Evolutionary conservation across 352 stramenopile genomes (phyloP).

Genomic region (Globisporangium irregulare): DNA sequence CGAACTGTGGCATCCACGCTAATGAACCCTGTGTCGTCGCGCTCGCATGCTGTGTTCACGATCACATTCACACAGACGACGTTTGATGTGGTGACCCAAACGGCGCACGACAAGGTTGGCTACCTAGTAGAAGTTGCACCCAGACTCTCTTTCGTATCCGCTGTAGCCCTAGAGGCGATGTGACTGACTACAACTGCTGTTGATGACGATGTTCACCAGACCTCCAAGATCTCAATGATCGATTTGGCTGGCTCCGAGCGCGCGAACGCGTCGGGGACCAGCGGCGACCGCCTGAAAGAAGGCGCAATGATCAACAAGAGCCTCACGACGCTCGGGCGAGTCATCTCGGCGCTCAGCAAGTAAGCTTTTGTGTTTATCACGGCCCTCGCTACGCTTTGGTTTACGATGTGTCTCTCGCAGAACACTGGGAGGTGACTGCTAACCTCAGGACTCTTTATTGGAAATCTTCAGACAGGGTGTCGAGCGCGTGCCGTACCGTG

Average conservation of each 20-base stretch:
- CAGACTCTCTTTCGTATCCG: not conserved
- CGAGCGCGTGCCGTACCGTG: conserved; percentile 80
- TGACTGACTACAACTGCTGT: not conserved
- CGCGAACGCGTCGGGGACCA: conserved; percentile 76
- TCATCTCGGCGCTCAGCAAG: conserved; percentile 87
- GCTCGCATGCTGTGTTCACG: conserved; percentile 97
- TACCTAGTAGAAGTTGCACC: not conserved
- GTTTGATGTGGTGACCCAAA: conserved; percentile 56
- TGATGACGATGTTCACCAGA: conserved; percentile 24
- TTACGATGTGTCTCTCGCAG: too few relatives aligned
- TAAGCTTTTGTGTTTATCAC: conserved; percentile 11
- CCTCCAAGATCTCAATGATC: conserved; percentile 86
- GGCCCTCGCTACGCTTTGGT: too few relatives aligned
- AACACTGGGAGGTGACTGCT: too few relatives aligned
- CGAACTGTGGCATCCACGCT: conserved; percentile 92
- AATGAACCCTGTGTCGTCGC: conserved; percentile 96
- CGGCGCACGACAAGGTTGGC: conserved; percentile 60
- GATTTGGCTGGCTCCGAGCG: conserved; percentile 83
- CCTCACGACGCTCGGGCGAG: conserved; percentile 84
- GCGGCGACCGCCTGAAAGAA: conserved; percentile 88
- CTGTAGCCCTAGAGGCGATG: not conserved
- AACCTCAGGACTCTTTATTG: not conserved
- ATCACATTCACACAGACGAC: conserved; percentile 89
- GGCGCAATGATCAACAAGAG: conserved; percentile 93
- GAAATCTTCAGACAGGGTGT: conserved; percentile 26